A percentile compares a stretch with the other conserved stretches of the same genome.
Conservation (phyloP, 352 stramenopile genomes). For the Stramenopiles sp. region DNA sequence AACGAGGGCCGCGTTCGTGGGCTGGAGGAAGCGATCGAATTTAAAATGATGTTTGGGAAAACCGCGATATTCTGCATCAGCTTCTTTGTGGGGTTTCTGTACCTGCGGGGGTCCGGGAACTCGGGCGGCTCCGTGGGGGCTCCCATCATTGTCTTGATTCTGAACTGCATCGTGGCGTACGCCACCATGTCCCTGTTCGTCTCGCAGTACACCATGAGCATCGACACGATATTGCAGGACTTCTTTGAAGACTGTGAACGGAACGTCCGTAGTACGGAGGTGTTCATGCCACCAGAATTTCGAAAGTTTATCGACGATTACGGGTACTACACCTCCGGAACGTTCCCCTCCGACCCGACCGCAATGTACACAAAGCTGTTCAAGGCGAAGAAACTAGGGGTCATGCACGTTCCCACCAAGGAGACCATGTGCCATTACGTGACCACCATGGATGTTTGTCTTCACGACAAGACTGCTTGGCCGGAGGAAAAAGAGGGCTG, state of each 20-base stretch:
- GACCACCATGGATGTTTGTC: not conserved
- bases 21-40: not conserved
- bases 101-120: not conserved
- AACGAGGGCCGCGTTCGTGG: not conserved
- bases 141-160: not conserved
- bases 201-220: not conserved
- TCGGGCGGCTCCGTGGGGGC: not conserved
- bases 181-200: not conserved
- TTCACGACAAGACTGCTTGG: not conserved
- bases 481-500: not conserved
- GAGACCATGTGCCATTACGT: not conserved
- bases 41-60: not conserved
- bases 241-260: slow-evolving; percentile 1
- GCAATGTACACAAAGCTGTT: not conserved
- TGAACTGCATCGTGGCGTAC: not conserved
- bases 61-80: not conserved
- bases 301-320: slow-evolving; percentile 4
- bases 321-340: not conserved
- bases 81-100: not conserved
- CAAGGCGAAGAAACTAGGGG: not conserved
- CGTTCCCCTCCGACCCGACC: not conserved
- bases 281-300: slow-evolving; percentile 4
- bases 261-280: not conserved
- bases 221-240: not conserved
- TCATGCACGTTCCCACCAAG: not conserved